A percentile compares a stretch with the other conserved stretches of the same genome.
Evolutionary conservation across 306 rosid species (phyloP).

Genomic region (Gastrolobium villosum): DNA sequence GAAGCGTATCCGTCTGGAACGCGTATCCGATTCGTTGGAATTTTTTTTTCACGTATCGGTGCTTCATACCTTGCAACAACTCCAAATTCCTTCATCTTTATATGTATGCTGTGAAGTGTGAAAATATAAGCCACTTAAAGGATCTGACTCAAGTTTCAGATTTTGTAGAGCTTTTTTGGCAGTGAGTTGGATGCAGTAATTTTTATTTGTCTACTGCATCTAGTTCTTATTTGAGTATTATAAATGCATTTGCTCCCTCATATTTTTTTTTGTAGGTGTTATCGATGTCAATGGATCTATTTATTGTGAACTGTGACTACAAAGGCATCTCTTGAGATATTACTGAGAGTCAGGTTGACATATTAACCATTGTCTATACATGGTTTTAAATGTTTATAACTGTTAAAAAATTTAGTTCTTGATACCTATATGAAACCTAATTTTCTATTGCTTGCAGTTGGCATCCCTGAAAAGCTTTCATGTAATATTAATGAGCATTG

Average conservation of each 20-base stretch:
- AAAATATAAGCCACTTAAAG: conserved; percentile 79
- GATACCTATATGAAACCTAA: conserved; percentile 45
- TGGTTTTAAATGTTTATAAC: conserved; percentile 31
- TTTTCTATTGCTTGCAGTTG: conserved; percentile 66
- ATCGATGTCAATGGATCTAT: conserved; percentile 99
- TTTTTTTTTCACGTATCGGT: no score
- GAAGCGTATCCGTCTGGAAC: no score
- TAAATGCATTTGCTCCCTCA: conserved; percentile 22
- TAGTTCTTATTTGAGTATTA: conserved; percentile 33
- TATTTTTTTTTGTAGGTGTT: conserved; percentile 74
- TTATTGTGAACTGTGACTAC: conserved; percentile 97
- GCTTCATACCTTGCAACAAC: no score
- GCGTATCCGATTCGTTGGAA: no score
- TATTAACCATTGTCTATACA: conserved; percentile 22
- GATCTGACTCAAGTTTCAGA: conserved; percentile 95
- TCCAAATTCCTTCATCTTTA: conserved; percentile 69
- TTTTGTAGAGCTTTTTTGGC: conserved; percentile 90
- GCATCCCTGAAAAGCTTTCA: conserved; percentile 95
- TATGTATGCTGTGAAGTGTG: conserved; percentile 78
- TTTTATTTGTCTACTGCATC: conserved; percentile 41
- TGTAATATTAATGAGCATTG: conserved; percentile 98
- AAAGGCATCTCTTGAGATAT: conserved; percentile 92
- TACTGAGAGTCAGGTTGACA: conserved; percentile 82
- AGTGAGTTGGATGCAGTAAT: conserved; percentile 96
- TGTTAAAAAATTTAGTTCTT: conserved; percentile 46